Evolutionary conservation across 2,329 filamentous ascomycete genomes (phyloP), one percentile per base, ranked within the genome.

Genomic region (Chaetoscypha palmicola): DNA sequence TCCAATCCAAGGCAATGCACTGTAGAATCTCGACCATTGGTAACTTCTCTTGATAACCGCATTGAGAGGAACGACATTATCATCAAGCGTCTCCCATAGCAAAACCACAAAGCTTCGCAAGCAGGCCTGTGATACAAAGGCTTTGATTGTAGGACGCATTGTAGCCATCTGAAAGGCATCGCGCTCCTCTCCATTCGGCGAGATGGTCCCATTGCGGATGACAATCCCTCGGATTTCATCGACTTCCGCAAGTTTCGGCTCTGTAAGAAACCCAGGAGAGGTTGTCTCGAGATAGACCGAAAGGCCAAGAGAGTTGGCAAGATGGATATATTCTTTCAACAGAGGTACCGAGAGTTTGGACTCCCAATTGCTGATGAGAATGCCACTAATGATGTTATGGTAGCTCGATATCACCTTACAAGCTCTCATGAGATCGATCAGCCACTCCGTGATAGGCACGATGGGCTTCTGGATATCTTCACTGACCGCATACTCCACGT

Each of bases 161-260:
- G 38, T 55, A 50, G 40, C 55, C 57, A 61, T 62, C 37, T 66
- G 63, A 50, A 70, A 71, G 49, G 66, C 70, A 49, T 72, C 66
- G 14, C 66, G 59, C 11, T 65, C 60, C 38, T 66, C 57, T 4
- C 69, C 69, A 39, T 65, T 62, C 4, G 55, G 53, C 3, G 67
- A 59, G 22, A 71, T 70, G 14, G 63, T 66, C 1, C 65, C 68
- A 51, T 69, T 70, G 35, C 66, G 61, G 38, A 68, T 61, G 32
- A 70, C 63, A 26, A 70, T 41, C 3, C 69, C 68, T 2, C 58
- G 54, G 14, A 68, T 32, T 34, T 54, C 48, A 9, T 52, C 26
- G 12, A 59, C 41, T 42, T 55, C 47, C 39, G 46, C 42, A 23
- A 55, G 32, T 34, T 39, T 43, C 8, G 47, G 45, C 16, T 55